phyloP scores from a whole-genome alignment of 2,329 filamentous ascomycete species.

The Fusarium miscanthi region DNA sequence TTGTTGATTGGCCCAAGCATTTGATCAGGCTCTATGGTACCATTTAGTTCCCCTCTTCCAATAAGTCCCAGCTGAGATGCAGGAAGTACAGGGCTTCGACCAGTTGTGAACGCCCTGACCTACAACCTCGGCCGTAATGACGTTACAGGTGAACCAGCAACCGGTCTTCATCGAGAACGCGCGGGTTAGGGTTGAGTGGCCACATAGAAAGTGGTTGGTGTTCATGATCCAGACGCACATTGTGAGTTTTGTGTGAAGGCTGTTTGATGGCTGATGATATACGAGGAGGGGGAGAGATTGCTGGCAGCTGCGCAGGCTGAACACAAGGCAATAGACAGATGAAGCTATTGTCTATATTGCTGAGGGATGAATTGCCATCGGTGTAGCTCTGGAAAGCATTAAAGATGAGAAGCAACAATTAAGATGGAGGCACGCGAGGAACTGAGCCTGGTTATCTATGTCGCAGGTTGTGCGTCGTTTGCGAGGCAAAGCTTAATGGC shows the following conservation, averaged over 20 bases:
- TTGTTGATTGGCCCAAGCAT: fast-evolving
- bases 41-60: not conserved
- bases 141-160: conserved; percentile 1
- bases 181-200: not conserved
- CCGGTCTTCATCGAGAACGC: not conserved
- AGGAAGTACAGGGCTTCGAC: not conserved
- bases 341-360: not conserved
- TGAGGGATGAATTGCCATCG: not conserved
- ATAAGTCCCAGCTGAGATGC: not conserved
- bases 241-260: fast-evolving
- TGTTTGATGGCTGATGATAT: too few species aligned
- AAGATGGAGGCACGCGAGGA: fast-evolving
- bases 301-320: not conserved
- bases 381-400: not conserved
- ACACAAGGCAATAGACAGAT: too few species aligned
- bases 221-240: conserved; percentile 3
- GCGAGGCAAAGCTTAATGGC: too few species aligned
- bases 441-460: not conserved
- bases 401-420: not conserved
- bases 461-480: fast-evolving
- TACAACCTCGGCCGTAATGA: not conserved
- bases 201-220: not conserved
- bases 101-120: not conserved
- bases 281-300: not conserved
- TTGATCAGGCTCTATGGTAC: not conserved